Base-by-base conservation (phyloP, 768 basidiomycete genomes). In the Kwoniella newhampshirensis region DNA sequence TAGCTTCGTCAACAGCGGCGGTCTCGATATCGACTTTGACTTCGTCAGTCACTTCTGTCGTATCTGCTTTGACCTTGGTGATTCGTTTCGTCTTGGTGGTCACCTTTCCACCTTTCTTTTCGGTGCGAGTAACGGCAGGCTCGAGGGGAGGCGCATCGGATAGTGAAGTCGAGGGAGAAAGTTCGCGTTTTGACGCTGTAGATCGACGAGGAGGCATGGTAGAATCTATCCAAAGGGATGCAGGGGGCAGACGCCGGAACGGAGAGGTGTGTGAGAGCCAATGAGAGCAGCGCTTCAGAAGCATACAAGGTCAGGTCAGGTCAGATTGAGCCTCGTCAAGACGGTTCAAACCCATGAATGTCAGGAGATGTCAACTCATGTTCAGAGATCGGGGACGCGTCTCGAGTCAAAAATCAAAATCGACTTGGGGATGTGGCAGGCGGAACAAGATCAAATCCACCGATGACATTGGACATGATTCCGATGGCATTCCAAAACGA, bases 161-260 rank as follows among this genome's bases (percentile, higher is more conserved):
- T 23, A 58, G 35, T 21, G 56, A 51, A 30, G 56, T 51, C 30
- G 56, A 58, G 17, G 56, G 50, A 1, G 56, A 51, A 25, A 48
- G 48, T 25, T 58, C 56, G 32, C 56, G 56, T 26, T 51, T 58
- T 25, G 56, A 32, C 21, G 27, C 46, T 3, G 46, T 50, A 8
- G 46, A 40, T n/a, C 56, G 52, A 45, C 52, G 49, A 51, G 56
- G 56, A 18, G 56, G 41, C 56, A 58, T 58, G 17, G n/a, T 37
- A 17, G 7, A n/a, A 26, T 6, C 6, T 9, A 36, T 23, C 28
- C 21, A n/a, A 28, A 12, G 37, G 21, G n/a, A 27, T 11, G 35
- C 4, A 39, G 35, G 6, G 32, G 13, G 32, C 13, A 32, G 32
- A 32, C 7, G 6, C 13, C 32, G 32, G 32, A 6, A 32, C 6